Evolutionary conservation across 2,329 filamentous ascomycete species (phyloP), one percentile per base, ranked within the genome.

Genomic region (Chaetoscypha palmicola): DNA sequence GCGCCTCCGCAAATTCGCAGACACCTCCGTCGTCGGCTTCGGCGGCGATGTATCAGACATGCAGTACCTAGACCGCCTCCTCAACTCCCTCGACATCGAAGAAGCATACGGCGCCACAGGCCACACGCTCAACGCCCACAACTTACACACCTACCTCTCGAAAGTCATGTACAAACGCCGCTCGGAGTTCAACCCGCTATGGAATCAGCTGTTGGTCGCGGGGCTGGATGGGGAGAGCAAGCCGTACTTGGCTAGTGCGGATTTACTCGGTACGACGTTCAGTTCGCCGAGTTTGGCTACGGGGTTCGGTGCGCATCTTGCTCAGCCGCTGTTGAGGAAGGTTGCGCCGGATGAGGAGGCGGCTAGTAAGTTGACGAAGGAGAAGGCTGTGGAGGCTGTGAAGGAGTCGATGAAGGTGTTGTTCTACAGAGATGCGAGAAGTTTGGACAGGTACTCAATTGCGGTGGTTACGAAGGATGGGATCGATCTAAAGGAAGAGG

Each of bases 391-490:
- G 49, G 72, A 83, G 46, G 77, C 88, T 31, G 69, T 98, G 62
- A 85, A 85, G 72, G 86, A 95, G 70, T 95, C 89, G 68, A 90
- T 98, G 86, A 97, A 97, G 77, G 91, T 97, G 41, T 75, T 98
- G 49, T 98, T 86, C 73, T 98, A 98, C 74, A 79, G 92, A 59
- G 92, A 98, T 68, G 92, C 92, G 34, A 81, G 92, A 66, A 94
- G 86, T 70, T 70, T 92, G 68, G 89, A 96, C 68, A 76, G 77
- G 56, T 98, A 96, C 72, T 92, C 86, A 53, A 82, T 97, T 63
- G 91, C 91, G 16, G 76, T 97, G 43, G 76, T 98, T 45, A 92
- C 86, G 44, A 85, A 88, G 68, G 86, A 88, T 38, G 88, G 86
- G n/a, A 81, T 97, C 47, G 84, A 94, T 43, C 64, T 96, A 55